Evolutionary conservation across 2,329 filamentous ascomycete species (phyloP).

Genomic region (Byssochlamys sp.): DNA sequence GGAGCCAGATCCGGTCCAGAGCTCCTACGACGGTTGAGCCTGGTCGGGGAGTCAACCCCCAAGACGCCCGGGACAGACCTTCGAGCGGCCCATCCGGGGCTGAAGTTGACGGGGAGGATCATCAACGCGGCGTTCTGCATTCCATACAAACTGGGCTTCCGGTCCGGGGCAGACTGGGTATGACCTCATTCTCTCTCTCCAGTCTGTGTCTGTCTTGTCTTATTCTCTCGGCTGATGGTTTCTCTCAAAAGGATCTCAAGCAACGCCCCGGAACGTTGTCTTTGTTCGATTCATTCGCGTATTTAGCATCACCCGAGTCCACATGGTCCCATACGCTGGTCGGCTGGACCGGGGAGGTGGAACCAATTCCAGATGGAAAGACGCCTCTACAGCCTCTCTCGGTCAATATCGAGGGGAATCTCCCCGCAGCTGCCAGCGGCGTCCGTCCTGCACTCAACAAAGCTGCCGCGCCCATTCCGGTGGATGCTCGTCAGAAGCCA

Average conservation of each 20-base stretch:
- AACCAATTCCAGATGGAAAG: conserved; percentile 29
- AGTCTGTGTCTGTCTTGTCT: not conserved
- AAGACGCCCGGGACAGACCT: conserved; percentile 43
- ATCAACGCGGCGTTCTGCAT: conserved; percentile 57
- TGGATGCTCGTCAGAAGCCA: conserved; percentile 51
- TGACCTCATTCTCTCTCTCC: conserved; percentile 11
- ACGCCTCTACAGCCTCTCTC: conserved; percentile 21
- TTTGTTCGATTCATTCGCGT: conserved; percentile 79
- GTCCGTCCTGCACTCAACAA: conserved; percentile 50
- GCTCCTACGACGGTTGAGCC: conserved; percentile 44
- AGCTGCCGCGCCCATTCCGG: conserved; percentile 67
- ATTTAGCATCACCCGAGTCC: conserved; percentile 72
- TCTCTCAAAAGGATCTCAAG: conserved; percentile 53
- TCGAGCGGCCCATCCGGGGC: conserved; percentile 44
- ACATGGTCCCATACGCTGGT: conserved; percentile 89
- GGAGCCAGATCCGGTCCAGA: conserved; percentile 41
- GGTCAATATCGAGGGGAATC: conserved; percentile 16
- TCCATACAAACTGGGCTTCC: conserved; percentile 50
- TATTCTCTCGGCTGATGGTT: conserved; percentile 5
- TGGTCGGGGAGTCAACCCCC: conserved; percentile 30
- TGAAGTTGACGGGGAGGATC: conserved; percentile 52
- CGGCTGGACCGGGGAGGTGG: conserved; percentile 88
- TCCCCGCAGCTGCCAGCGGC: conserved; percentile 23
- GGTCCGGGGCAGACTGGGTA: conserved; percentile 48
- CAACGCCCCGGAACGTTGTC: conserved; percentile 79